These are phyloP conservation scores for Neoscytalidium dimidiatum DNA, from an alignment of 2,329 filamentous ascomycete genomes.

Conservation along the genomic window DNA sequence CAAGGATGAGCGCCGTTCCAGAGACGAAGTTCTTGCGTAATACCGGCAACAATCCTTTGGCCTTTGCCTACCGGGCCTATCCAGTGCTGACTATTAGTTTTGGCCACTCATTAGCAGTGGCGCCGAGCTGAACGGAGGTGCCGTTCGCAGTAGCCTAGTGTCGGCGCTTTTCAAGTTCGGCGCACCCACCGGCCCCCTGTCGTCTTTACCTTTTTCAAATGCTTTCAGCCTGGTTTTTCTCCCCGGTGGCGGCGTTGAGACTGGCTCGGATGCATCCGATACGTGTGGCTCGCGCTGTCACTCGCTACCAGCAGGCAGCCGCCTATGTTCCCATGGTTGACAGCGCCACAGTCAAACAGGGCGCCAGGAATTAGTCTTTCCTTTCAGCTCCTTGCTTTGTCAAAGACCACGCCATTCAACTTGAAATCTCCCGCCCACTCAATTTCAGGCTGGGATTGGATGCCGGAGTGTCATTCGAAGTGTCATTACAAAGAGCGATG, in stretches of 20 bases:
- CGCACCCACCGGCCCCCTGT: background rate
- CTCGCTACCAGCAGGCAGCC: background rate
- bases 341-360: background rate
- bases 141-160: slow-evolving; percentile 8
- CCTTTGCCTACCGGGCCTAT: background rate
- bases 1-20: background rate
- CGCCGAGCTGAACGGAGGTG: background rate
- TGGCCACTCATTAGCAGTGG: background rate
- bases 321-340: background rate
- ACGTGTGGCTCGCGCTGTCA: slow-evolving; percentile 4
- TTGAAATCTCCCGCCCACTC: background rate
- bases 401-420: background rate
- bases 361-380: background rate
- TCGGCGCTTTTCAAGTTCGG: background rate
- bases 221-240: slow-evolving; percentile 8
- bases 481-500: background rate
- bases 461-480: background rate
- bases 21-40: background rate
- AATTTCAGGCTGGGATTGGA: background rate
- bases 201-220: background rate
- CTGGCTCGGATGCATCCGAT: background rate
- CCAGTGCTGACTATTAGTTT: background rate
- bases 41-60: background rate
- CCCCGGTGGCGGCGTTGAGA: background rate
- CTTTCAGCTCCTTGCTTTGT: background rate